These are phyloP conservation scores for Podaxis rugospora DNA, from an alignment of 768 basidiomycete genomes.

Conservation along the genomic window DNA sequence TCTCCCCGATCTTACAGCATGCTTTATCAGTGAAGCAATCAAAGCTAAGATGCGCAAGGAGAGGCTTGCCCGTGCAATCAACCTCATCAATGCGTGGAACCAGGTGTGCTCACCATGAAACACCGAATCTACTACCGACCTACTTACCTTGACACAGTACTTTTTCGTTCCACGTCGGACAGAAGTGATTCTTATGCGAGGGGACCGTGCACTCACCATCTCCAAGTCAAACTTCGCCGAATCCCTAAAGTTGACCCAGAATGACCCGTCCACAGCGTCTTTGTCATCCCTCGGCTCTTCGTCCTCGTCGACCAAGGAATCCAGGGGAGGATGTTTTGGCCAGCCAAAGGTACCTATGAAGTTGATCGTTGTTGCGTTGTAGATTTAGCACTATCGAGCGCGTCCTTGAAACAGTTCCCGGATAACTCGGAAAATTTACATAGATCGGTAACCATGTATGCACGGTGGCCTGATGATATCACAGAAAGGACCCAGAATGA, in stretches of 20 bases:
- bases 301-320: neutral
- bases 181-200: constrained; percentile 9
- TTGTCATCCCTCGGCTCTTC: neutral
- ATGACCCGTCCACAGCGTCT: neutral
- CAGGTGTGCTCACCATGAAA: neutral
- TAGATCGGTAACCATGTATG: no score
- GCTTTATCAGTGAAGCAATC: neutral
- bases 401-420: no score
- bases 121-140: neutral
- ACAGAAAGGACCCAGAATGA: no score
- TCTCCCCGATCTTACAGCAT: neutral
- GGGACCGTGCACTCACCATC: neutral
- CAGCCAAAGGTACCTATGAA: neutral
- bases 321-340: neutral
- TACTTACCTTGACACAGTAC: neutral
- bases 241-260: neutral
- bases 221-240: neutral
- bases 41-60: neutral
- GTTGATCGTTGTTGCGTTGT: neutral
- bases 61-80: constrained; percentile 1
- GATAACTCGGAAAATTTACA: no score
- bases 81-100: constrained; percentile 8
- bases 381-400: neutral
- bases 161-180: constrained; percentile 3
- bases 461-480: no score